Percentiles rank a stretch among this genome's conserved stretches.
These are phyloP conservation scores for Hanseniaspora vineae DNA, from an alignment of 805 yeast species.

Conservation along the genomic window DNA sequence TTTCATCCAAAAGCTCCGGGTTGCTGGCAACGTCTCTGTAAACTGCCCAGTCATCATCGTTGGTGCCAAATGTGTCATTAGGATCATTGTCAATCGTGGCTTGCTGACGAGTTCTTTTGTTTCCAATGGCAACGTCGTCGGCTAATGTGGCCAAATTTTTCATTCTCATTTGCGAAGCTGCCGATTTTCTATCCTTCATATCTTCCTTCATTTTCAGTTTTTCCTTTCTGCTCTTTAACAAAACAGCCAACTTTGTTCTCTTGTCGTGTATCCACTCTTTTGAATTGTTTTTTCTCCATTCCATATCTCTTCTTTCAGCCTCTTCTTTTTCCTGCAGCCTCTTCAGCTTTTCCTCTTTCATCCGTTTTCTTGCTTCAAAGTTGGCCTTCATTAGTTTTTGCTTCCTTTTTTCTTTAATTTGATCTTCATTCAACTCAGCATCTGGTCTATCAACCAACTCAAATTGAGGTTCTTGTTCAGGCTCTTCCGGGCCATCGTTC, in stretches of 20 bases:
- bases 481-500: constrained; percentile 32
- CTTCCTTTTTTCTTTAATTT: constrained; percentile 72
- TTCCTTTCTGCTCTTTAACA: constrained; percentile 55
- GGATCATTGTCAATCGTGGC: constrained; percentile 81
- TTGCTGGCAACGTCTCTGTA: constrained; percentile 71
- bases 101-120: constrained; percentile 40
- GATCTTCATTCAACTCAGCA: constrained; percentile 65
- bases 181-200: constrained; percentile 76
- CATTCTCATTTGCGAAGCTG: constrained; percentile 88
- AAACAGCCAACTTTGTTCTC: constrained; percentile 41
- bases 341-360: constrained; percentile 62
- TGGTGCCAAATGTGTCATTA: constrained; percentile 86
- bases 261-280: constrained; percentile 70
- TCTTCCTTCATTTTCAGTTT: constrained; percentile 61
- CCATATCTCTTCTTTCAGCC: constrained; percentile 50
- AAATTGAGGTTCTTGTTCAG: constrained; percentile 35
- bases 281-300: constrained; percentile 66
- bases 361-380: constrained; percentile 75
- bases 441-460: constrained; percentile 78
- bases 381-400: constrained; percentile 77
- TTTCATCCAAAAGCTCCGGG: constrained; percentile 54
- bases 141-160: constrained; percentile 81
- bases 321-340: constrained; percentile 49
- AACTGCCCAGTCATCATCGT: constrained; percentile 91
- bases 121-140: constrained; percentile 33